These are phyloP conservation scores for Exophiala oligosperma DNA, from an alignment of 2,329 filamentous ascomycete genomes.

Conservation along the genomic window DNA sequence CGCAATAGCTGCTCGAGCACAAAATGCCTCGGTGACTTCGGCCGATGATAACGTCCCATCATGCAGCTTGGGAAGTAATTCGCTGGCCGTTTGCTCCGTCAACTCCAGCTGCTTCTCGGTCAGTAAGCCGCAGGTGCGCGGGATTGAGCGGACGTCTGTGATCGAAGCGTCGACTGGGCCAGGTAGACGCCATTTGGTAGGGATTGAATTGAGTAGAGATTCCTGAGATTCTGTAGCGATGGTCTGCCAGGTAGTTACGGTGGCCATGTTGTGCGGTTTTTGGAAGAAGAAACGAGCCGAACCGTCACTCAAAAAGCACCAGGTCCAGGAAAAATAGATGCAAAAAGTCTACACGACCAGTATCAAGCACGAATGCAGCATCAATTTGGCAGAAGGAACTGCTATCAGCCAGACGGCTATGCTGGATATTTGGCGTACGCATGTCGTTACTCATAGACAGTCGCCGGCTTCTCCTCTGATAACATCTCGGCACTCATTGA, in stretches of 20 bases:
- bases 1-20: constrained; percentile 55
- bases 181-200: constrained; percentile 15
- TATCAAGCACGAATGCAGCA: no score
- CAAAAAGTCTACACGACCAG: not conserved
- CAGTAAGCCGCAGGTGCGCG: constrained; percentile 15
- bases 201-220: constrained; percentile 13
- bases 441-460: not conserved
- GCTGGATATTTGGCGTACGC: no score
- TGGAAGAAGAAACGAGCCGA: no score
- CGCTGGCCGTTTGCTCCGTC: constrained; percentile 49
- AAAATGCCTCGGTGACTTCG: constrained; percentile 54
- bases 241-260: constrained; percentile 4
- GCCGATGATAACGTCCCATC: constrained; percentile 44
- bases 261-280: not conserved
- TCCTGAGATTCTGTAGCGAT: constrained; percentile 11
- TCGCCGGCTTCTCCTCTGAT: not conserved
- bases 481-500: not conserved
- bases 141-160: constrained; percentile 8
- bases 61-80: constrained; percentile 44
- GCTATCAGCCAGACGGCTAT: no score
- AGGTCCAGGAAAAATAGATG: not conserved
- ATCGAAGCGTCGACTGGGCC: not conserved
- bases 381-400: no score
- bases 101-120: constrained; percentile 44
- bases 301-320: no score